Base-by-base conservation (phyloP, 768 basidiomycete species). In the Psilocybe azurescens region DNA sequence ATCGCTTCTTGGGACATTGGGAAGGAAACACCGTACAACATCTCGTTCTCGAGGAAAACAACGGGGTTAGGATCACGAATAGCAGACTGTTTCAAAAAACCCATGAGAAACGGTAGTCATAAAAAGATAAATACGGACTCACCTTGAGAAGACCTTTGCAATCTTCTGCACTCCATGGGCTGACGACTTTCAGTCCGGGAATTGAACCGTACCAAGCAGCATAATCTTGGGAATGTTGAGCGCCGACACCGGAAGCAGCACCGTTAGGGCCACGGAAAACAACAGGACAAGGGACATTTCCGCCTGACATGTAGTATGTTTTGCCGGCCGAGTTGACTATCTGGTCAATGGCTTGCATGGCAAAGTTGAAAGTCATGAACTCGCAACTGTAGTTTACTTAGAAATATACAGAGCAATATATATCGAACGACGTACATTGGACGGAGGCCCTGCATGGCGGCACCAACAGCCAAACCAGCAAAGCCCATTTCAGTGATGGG, bases 311-410 rank as follows among this genome's bases (percentile, higher is more conserved):
- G 86, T 99, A 99, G 79, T 98, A 96, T 3, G 97, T 99, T 84
- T 99, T 99, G 63, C 94, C 97, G 59, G 92, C 97, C n/a, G 97
- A 99, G 86, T 99, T 99, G 78, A 99, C 95, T 65, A 99, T 99
- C 73, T 99, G 97, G 81, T 99, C 97, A 75, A 99, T 99, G 61
- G 97, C 96, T 79, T 96, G 95, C 97, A 99, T 99, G 67, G 97
- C 97, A 75, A 99, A 99, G 85, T 99, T 99, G 85, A 97, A 99
- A 14, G 97, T 99, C 97, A 98, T 99, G 83, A 98, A 99, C 83
- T 99, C 97, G 85, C 96, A 98, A 72, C 93, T 95, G 62, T 33
- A 41, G 36, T 66, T 52, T 38, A 39, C 47, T 64, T 52, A 50
- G 48, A 47, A 24, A 30, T 61, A n/a, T 48, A 63, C 52, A 59